These are phyloP conservation scores for Lyophyllum decastes DNA, from an alignment of 768 basidiomycete genomes.

Conservation along the genomic window DNA sequence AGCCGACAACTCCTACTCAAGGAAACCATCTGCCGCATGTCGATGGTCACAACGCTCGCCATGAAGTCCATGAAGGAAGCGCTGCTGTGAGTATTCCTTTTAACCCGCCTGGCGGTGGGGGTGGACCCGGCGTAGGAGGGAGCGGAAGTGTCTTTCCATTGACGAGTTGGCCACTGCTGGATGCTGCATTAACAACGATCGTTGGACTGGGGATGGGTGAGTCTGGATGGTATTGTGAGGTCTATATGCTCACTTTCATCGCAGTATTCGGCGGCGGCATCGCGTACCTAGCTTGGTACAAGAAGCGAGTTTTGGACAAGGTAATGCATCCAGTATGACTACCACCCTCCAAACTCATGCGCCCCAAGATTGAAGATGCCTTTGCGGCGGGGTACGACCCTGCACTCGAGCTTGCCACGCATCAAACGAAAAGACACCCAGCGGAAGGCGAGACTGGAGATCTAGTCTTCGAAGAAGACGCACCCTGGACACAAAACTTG, in stretches of 20 bases:
- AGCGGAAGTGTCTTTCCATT: constrained; percentile 31
- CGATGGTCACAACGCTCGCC: constrained; percentile 21
- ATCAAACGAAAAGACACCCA: constrained; percentile 35
- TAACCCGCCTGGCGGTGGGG: constrained; percentile 44
- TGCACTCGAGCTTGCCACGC: constrained; percentile 69
- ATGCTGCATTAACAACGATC: constrained; percentile 59
- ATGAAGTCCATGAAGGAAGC: constrained; percentile 46
- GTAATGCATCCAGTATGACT: constrained; percentile 32
- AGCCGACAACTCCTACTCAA: constrained; percentile 9
- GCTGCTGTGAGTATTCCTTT: constrained; percentile 37
- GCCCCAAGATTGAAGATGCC: constrained; percentile 67
- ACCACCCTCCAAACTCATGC: background rate
- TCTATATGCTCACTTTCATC: constrained; percentile 1
- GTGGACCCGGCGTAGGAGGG: constrained; percentile 31
- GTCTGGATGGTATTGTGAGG: constrained; percentile 6
- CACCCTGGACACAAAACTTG: constrained; percentile 60
- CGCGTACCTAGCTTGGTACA: constrained; percentile 79
- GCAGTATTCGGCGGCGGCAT: constrained; percentile 72
- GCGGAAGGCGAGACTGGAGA: constrained; percentile 30
- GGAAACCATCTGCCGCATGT: constrained; percentile 5
- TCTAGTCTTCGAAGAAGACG: constrained; percentile 35
- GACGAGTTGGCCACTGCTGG: constrained; percentile 45
- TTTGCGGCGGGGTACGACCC: constrained; percentile 84
- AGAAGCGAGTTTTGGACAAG: constrained; percentile 78
- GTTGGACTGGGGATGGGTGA: constrained; percentile 63